A percentile compares a stretch with the other conserved stretches of the same genome.
These are phyloP conservation scores for Lentinus tigrinus DNA, from an alignment of 768 basidiomycete genomes.

Conservation along the genomic window DNA sequence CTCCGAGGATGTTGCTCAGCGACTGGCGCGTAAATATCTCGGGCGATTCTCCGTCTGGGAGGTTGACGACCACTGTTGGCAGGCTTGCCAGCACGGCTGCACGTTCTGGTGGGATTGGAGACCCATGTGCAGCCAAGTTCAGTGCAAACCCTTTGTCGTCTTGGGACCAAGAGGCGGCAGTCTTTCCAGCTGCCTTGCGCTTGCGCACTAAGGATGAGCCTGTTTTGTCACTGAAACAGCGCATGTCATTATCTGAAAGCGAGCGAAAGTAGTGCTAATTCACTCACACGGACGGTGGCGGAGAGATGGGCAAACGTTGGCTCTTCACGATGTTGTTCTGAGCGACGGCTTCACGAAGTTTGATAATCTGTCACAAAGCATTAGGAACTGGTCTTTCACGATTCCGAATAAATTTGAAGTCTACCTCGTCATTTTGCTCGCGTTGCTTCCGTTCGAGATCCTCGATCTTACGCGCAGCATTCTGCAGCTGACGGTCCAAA, in stretches of 20 bases:
- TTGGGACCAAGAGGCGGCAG: background rate
- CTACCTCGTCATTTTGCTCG: background rate
- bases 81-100: conserved; percentile 24
- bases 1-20: conserved; percentile 39
- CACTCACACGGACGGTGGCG: background rate
- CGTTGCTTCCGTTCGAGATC: conserved; percentile 1
- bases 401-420: background rate
- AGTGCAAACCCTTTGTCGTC: background rate
- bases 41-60: conserved; percentile 22
- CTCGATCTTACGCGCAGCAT: conserved; percentile 8
- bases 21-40: conserved; percentile 40
- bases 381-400: too few species aligned
- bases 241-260: background rate
- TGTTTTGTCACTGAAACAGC: background rate
- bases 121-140: conserved; percentile 9
- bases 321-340: background rate
- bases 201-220: background rate
- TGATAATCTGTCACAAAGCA: background rate
- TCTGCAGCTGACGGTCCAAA: background rate
- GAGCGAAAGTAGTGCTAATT: background rate
- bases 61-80: conserved; percentile 26
- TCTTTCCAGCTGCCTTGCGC: background rate
- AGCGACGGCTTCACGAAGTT: background rate
- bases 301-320: background rate
- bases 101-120: conserved; percentile 22